Percentiles rank a stretch among this genome's conserved stretches.
phyloP scores from a whole-genome alignment of 768 basidiomycete species.

The Mycena vulgaris region DNA sequence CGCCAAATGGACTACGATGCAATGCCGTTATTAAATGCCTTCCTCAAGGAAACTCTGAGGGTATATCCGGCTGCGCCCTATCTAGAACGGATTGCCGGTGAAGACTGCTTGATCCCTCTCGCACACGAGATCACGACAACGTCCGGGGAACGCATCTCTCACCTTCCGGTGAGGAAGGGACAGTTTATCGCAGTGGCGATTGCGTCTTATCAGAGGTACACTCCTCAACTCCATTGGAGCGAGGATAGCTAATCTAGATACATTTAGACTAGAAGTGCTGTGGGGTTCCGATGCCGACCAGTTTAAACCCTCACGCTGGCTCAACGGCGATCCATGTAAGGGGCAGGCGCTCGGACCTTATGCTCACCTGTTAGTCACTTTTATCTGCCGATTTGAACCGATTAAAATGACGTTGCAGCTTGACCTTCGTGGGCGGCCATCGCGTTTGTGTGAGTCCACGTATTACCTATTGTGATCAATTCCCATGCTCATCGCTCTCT shows the following conservation, averaged over 20 bases:
- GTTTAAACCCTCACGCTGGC: conserved; percentile 65
- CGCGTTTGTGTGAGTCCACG: conserved; percentile 24
- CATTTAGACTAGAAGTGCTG: conserved; percentile 31
- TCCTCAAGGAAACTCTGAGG: conserved; percentile 31
- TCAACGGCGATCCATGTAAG: conserved; percentile 42
- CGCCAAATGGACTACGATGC: conserved; percentile 34
- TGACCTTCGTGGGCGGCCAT: conserved; percentile 27
- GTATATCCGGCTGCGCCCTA: conserved; percentile 24
- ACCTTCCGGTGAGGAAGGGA: conserved; percentile 50
- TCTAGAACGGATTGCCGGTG: conserved; percentile 40
- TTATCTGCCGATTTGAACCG: neutral
- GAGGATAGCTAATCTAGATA: neutral
- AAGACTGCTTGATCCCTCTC: conserved; percentile 55
- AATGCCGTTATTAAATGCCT: conserved; percentile 38
- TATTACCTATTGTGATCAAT: neutral
- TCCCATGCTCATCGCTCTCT: neutral
- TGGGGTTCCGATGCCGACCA: conserved; percentile 61
- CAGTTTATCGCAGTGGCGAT: conserved; percentile 51
- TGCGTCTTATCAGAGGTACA: conserved; percentile 54
- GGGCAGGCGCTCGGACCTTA: conserved; percentile 34
- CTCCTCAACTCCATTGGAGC: neutral
- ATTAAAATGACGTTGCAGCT: neutral
- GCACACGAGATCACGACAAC: conserved; percentile 47
- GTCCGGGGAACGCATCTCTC: conserved; percentile 36
- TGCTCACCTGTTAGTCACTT: conserved; percentile 27